Conservation (phyloP, 1,284 basidiomycete species). For the Malassezia nana region DNA sequence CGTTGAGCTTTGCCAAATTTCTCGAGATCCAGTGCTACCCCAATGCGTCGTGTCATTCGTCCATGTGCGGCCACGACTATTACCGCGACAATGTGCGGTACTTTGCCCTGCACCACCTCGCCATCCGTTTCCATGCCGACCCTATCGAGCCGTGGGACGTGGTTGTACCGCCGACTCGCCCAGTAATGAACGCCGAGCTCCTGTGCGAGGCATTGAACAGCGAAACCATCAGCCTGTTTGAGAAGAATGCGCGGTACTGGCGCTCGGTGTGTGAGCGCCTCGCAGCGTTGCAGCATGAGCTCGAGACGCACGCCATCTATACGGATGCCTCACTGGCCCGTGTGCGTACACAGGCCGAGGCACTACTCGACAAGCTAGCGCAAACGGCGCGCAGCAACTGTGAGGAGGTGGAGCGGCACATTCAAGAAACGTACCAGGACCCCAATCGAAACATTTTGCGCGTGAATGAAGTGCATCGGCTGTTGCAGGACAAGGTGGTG, state of each 20-base stretch:
- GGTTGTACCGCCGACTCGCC: constrained; percentile 74
- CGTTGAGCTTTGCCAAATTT: constrained; percentile 87
- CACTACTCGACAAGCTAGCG: constrained; percentile 24
- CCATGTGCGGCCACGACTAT: constrained; percentile 81
- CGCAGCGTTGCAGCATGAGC: constrained; percentile 51
- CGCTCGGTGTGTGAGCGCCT: constrained; percentile 53
- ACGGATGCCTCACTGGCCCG: constrained; percentile 20
- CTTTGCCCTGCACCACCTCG: constrained; percentile 63
- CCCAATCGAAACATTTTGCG: constrained; percentile 66
- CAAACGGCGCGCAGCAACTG: constrained; percentile 32
- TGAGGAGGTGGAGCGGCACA: constrained; percentile 62
- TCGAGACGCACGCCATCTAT: constrained; percentile 1
- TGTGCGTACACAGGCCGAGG: constrained; percentile 23
- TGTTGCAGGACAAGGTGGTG: constrained; percentile 87
- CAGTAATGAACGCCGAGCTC: constrained; percentile 72
- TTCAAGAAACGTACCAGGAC: constrained; percentile 57
- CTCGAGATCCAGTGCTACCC: constrained; percentile 86
- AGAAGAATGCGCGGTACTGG: constrained; percentile 60
- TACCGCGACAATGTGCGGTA: constrained; percentile 87
- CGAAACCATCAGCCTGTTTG: constrained; percentile 69
- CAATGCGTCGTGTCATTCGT: constrained; percentile 63
- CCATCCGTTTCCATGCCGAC: constrained; percentile 81
- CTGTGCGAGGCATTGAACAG: constrained; percentile 78
- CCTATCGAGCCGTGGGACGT: constrained; percentile 68
- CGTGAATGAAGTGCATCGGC: constrained; percentile 74